Conservation (phyloP, 768 basidiomycete species). For the Lactarius sanguifluus region DNA sequence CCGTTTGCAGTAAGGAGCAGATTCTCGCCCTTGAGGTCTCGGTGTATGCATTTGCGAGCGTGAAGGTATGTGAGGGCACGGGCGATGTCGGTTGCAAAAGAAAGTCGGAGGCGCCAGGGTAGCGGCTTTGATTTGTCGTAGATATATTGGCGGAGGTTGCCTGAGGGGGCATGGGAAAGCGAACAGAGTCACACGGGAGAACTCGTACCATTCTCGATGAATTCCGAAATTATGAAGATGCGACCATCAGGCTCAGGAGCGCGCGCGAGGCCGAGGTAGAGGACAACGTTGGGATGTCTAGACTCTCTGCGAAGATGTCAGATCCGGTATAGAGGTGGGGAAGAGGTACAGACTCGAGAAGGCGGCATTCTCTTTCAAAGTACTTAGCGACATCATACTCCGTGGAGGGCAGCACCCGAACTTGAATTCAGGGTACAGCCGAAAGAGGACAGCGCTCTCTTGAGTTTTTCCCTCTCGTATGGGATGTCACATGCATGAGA, state of each 20-base stretch:
- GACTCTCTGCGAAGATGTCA: slow-evolving; percentile 54
- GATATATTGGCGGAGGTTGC: slow-evolving; percentile 88
- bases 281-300: slow-evolving; percentile 88
- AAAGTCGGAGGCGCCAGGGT: slow-evolving; percentile 91
- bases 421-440: no score
- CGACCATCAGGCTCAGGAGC: slow-evolving; percentile 76
- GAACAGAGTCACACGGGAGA: neutral
- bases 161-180: slow-evolving; percentile 30
- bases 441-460: no score
- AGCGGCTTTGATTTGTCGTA: slow-evolving; percentile 79
- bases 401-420: slow-evolving; percentile 82
- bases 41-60: slow-evolving; percentile 84
- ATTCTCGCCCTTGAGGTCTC: slow-evolving; percentile 97
- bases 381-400: slow-evolving; percentile 97
- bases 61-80: slow-evolving; percentile 97
- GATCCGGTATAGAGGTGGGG: slow-evolving; percentile 18
- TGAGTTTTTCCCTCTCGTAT: no score
- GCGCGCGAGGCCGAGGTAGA: slow-evolving; percentile 86
- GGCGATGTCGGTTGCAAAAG: slow-evolving; percentile 92
- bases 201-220: slow-evolving; percentile 70
- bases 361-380: slow-evolving; percentile 96
- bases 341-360: slow-evolving; percentile 68
- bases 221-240: slow-evolving; percentile 95
- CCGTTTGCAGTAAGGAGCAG: slow-evolving; percentile 93
- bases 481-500: no score